Evolutionary conservation across 441 rosid species (phyloP).

Genomic region (Pelargonium cotyledonis): DNA sequence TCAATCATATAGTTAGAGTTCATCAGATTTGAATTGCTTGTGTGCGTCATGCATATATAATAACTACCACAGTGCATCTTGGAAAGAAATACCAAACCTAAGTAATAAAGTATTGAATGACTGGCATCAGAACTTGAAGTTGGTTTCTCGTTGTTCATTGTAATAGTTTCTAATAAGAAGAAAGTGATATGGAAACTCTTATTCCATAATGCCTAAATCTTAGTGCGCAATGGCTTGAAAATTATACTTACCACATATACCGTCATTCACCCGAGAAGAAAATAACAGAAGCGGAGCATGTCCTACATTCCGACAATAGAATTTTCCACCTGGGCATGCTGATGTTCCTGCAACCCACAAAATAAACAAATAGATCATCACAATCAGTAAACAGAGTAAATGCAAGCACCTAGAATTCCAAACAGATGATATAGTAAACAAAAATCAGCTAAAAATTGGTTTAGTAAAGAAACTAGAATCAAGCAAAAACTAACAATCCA

Average conservation of each 20-base stretch:
- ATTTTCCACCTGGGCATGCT: slow-evolving; percentile 3
- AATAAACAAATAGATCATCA: neutral
- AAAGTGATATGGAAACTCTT: neutral
- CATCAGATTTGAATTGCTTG: neutral
- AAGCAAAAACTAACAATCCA: neutral
- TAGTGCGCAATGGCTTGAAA: neutral
- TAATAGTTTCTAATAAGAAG: neutral
- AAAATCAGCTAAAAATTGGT: neutral
- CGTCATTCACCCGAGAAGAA: slow-evolving; percentile 6
- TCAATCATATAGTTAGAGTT: neutral
- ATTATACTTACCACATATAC: slow-evolving; percentile 2
- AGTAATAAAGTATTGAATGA: neutral
- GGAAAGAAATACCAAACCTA: neutral
- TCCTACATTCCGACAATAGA: neutral
- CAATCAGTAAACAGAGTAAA: neutral
- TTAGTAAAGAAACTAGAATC: slow-evolving; percentile 1
- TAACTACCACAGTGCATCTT: neutral
- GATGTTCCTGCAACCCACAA: slow-evolving; percentile 7
- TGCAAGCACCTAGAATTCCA: neutral
- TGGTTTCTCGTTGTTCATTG: neutral
- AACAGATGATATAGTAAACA: neutral
- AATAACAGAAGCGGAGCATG: slow-evolving; percentile 1
- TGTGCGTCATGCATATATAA: neutral
- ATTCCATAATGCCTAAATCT: neutral
- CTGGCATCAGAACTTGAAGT: neutral